Base-by-base conservation (phyloP, 176 grass and related monocot genomes). In the Microstegium vimineum region DNA sequence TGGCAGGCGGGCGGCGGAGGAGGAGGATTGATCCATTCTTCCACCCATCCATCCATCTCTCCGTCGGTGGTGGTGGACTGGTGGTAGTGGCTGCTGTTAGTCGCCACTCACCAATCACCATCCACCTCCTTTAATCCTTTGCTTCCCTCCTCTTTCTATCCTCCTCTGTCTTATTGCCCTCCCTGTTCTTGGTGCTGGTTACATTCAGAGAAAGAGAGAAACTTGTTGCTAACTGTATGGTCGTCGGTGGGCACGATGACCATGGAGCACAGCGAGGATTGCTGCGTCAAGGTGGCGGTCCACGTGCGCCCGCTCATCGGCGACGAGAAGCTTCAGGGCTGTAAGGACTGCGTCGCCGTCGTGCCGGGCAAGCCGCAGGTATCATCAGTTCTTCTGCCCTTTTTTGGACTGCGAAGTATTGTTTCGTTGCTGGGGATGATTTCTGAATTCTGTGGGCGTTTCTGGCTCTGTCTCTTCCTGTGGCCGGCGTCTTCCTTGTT, bases 221-320 rank as follows among this genome's bases (percentile, higher is more conserved):
- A 57, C 71, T 63, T 22, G 22, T 17, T 25, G 63, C 5, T 66
- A 73, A 73, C 77, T 90, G 83, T 68, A 90, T 86, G 83, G 62
- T 86, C 46, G 62, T 86, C 46, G 79, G 83, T 69, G 66, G 79
- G 4, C 52, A 85, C 82, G 64, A 96, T 99, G 89, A 91, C 91
- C 14, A 94, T 99, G 97, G 93, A 96, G 80, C 84, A 95, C 70
- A 83, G 93, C 51, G 97, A 99, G 83, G 90, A 96, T 96, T 99
- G 97, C 79, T 89, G 93, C 80, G 97, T 99, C 68, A 95, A 94
- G 80, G 97, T 99, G 40, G 97, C 97, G 35, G 97, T 99, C 73
- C 97, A 99, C 45, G 94, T 89, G 74, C 85, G 97, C 70, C 97
- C 97, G 45, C 89, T 99, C 86, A 90, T 99, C 89, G 92, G 87